Evolutionary conservation across 2,329 filamentous ascomycete genomes (phyloP).

Genomic region (Colletotrichum sidae): DNA sequence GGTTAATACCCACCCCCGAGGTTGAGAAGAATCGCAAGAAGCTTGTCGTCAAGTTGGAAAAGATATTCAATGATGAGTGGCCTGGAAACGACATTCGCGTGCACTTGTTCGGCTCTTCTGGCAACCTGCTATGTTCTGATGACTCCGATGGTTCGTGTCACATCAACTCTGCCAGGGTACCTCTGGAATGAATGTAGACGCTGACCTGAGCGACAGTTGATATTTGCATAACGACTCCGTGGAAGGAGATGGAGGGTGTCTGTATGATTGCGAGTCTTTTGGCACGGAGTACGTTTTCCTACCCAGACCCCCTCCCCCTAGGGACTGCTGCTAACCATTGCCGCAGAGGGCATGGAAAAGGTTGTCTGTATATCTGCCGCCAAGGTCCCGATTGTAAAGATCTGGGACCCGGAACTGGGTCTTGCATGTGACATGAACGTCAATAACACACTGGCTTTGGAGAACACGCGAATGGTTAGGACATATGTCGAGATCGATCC

Average conservation of each 20-base stretch:
- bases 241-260: conserved; percentile 88
- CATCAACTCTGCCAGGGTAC: background rate
- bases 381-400: conserved; percentile 98
- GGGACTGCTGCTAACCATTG: conserved; percentile 8
- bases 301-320: no score
- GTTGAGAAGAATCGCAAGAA: conserved; percentile 81
- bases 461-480: conserved; percentile 98
- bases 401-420: conserved; percentile 93
- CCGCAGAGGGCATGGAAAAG: conserved; percentile 92
- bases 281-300: conserved; percentile 76
- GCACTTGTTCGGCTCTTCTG: conserved; percentile 97
- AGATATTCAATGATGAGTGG: conserved; percentile 90
- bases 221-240: conserved; percentile 94
- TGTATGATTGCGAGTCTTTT: conserved; percentile 91
- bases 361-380: conserved; percentile 95
- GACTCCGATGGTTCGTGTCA: conserved; percentile 86
- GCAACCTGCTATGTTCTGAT: conserved; percentile 92
- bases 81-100: conserved; percentile 91
- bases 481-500: conserved; percentile 96
- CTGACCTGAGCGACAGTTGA: conserved; percentile 74
- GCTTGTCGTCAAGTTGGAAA: conserved; percentile 89
- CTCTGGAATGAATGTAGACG: background rate
- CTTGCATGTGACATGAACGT: conserved; percentile 98
- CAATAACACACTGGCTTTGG: conserved; percentile 93
- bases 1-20: conserved; percentile 83